Evolutionary conservation across 495 filamentous ascomycete species (phyloP).

Genomic region (Podospora australis): DNA sequence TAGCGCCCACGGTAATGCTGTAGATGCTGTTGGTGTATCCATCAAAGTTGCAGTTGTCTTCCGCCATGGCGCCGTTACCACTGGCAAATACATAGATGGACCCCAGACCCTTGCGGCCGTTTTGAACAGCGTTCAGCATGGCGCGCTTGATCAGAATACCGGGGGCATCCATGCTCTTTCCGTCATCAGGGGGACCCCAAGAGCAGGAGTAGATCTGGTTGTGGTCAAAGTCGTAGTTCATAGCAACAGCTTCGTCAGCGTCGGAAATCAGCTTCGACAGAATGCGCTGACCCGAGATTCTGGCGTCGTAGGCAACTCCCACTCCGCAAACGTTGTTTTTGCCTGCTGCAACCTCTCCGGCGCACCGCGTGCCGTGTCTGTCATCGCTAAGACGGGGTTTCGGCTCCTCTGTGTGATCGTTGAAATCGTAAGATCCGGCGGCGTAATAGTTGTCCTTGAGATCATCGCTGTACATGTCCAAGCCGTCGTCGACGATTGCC

Average conservation of each 20-base stretch:
- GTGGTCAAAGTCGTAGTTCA: slow-evolving; percentile 85
- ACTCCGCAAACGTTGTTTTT: slow-evolving; percentile 93
- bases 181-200: slow-evolving; percentile 94
- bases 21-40: slow-evolving; percentile 99
- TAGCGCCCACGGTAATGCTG: slow-evolving; percentile 91
- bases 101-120: slow-evolving; percentile 75
- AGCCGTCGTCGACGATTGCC: slow-evolving; percentile 90
- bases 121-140: slow-evolving; percentile 86
- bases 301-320: slow-evolving; percentile 88
- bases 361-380: slow-evolving; percentile 85
- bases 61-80: slow-evolving; percentile 80
- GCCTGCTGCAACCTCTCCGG: slow-evolving; percentile 86
- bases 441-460: slow-evolving; percentile 88
- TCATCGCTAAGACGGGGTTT: slow-evolving; percentile 75
- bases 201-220: slow-evolving; percentile 99
- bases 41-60: slow-evolving; percentile 98
- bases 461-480: slow-evolving; percentile 96
- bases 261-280: slow-evolving; percentile 85
- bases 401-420: slow-evolving; percentile 72
- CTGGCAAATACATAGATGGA: slow-evolving; percentile 96
- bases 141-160: slow-evolving; percentile 82
- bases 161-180: slow-evolving; percentile 86
- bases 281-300: slow-evolving; percentile 84
- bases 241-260: slow-evolving; percentile 81
- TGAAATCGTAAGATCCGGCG: slow-evolving; percentile 90